These are phyloP conservation scores for Canariomyces notabilis DNA, from an alignment of 2,329 filamentous ascomycete genomes.

Conservation along the genomic window DNA sequence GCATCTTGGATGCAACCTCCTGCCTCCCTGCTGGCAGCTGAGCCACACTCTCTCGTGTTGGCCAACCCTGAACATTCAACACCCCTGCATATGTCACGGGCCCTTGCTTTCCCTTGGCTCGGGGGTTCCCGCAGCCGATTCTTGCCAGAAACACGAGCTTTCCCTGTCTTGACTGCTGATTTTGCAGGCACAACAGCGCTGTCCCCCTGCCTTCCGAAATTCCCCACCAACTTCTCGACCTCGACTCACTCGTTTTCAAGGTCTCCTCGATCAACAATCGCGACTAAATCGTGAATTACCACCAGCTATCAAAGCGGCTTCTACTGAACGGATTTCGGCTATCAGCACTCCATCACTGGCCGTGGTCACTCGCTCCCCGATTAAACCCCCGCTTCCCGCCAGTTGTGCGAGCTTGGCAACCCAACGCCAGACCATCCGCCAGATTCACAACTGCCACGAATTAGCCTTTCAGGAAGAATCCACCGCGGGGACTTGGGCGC, in stretches of 20 bases:
- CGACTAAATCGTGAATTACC: not conserved
- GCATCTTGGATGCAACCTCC: too few relatives aligned
- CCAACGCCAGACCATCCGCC: not conserved
- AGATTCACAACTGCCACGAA: not conserved
- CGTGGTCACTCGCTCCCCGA: constrained; percentile 12
- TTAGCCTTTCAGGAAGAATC: not conserved
- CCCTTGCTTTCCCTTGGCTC: not conserved
- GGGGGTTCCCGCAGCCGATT: constrained; percentile 1
- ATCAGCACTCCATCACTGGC: not conserved
- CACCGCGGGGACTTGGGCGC: not conserved
- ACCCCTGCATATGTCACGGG: not conserved
- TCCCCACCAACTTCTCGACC: not conserved
- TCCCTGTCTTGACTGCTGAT: constrained; percentile 3
- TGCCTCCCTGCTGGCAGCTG: too few relatives aligned
- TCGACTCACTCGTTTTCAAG: constrained; percentile 8
- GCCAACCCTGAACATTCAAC: constrained; percentile 1
- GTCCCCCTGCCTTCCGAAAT: constrained; percentile 1
- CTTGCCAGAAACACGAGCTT: constrained; percentile 6
- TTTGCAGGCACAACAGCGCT: not conserved
- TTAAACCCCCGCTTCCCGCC: not conserved
- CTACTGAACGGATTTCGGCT: not conserved
- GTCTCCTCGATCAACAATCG: not conserved
- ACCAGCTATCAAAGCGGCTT: not conserved
- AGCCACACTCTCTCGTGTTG: constrained; percentile 8
- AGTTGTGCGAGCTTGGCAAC: not conserved